These are phyloP conservation scores for Apodospora peruviana DNA, from an alignment of 495 filamentous ascomycete species.

Conservation along the genomic window DNA sequence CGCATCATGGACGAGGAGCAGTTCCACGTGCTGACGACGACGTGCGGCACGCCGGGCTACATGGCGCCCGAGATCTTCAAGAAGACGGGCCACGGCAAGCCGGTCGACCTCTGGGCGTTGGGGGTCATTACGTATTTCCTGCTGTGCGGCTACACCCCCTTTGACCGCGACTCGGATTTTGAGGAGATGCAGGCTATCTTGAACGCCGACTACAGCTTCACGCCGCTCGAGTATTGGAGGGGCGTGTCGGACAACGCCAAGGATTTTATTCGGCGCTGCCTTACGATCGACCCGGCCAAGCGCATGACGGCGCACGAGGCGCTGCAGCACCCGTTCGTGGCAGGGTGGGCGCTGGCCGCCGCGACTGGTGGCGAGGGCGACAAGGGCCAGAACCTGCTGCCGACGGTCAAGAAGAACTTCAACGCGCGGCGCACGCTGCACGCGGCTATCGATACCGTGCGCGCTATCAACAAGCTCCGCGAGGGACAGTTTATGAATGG, in stretches of 20 bases:
- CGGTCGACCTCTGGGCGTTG: conserved; percentile 93
- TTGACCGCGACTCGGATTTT: conserved; percentile 93
- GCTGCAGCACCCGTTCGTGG: conserved; percentile 82
- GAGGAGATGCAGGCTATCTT: conserved; percentile 99
- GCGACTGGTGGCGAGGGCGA: conserved; percentile 47
- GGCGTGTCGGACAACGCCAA: conserved; percentile 79
- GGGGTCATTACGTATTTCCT: conserved; percentile 98
- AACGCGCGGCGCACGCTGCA: conserved; percentile 91
- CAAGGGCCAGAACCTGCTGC: conserved; percentile 83
- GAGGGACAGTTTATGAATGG: conserved; percentile 81
- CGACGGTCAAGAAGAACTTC: conserved; percentile 97
- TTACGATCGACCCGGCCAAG: conserved; percentile 79
- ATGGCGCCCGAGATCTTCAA: conserved; percentile 95
- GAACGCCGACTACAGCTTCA: conserved; percentile 91
- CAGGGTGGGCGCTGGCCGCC: conserved; percentile 38
- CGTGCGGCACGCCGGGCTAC: conserved; percentile 95
- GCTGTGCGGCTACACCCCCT: conserved; percentile 96
- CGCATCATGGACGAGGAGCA: conserved; percentile 99
- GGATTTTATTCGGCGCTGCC: conserved; percentile 76
- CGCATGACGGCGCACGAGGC: conserved; percentile 96
- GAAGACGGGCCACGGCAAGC: conserved; percentile 81
- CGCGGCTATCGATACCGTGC: conserved; percentile 93
- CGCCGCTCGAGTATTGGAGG: conserved; percentile 95
- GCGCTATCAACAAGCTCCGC: conserved; percentile 94
- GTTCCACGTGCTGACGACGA: conserved; percentile 95